Evolutionary conservation across 257 asterid genomes (phyloP).

Genomic region (Lycium ferocissimum): DNA sequence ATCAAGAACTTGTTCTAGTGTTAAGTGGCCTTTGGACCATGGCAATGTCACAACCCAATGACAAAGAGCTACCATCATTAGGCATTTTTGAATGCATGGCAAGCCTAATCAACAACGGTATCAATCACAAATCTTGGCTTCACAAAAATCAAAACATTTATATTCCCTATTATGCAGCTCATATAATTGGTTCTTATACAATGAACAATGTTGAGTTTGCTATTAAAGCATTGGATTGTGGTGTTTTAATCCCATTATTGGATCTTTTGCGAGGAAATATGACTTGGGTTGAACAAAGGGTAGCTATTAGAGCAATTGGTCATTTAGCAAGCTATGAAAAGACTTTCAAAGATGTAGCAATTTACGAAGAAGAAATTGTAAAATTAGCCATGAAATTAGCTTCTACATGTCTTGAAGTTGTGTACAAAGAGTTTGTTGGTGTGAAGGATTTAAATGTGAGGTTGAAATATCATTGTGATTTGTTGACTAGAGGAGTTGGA

Average conservation of each 20-base stretch:
- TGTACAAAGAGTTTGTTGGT: conserved; percentile 60
- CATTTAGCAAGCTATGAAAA: conserved; percentile 77
- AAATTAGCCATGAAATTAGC: conserved; percentile 59
- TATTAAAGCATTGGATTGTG: conserved; percentile 59
- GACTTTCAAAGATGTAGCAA: conserved; percentile 52
- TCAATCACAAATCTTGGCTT: conserved; percentile 60
- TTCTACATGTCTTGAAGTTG: conserved; percentile 59
- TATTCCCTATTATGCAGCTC: conserved; percentile 89
- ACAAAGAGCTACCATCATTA: conserved; percentile 62
- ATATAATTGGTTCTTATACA: conserved; percentile 78
- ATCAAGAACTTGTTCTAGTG: conserved; percentile 64
- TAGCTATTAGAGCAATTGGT: conserved; percentile 80
- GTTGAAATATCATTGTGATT: conserved; percentile 54
- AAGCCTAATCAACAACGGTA: conserved; percentile 52
- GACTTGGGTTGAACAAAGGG: conserved; percentile 95
- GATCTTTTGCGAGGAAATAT: conserved; percentile 77
- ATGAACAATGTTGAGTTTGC: conserved; percentile 60
- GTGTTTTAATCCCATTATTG: conserved; percentile 60
- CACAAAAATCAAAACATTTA: conserved; percentile 63
- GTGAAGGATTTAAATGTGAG: conserved; percentile 48
- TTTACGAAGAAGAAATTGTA: conserved; percentile 61
- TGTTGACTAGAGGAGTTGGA: conserved; percentile 73
- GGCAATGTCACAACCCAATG: conserved; percentile 71
- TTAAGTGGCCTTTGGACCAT: conserved; percentile 74
- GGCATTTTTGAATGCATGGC: conserved; percentile 81